phyloP scores from a whole-genome alignment of 1,139 yeast genomes.

The Suhomyces taliae region DNA sequence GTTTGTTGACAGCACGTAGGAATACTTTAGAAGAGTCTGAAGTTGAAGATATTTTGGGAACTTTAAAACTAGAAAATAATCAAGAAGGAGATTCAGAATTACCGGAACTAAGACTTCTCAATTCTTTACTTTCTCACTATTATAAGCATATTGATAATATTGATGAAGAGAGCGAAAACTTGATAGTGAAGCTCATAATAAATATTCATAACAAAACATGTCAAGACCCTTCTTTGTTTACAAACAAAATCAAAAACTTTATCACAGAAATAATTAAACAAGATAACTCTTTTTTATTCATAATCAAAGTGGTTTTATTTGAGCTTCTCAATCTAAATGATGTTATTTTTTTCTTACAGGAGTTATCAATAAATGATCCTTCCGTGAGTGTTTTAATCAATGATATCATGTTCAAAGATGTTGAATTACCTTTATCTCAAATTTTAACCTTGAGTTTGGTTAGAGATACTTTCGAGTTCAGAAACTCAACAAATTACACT shows the following conservation, averaged over 20 bases:
- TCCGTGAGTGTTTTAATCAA: conserved; percentile 9
- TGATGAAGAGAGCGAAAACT: conserved; percentile 10
- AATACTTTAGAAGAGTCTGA: conserved; percentile 19
- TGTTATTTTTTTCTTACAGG: conserved; percentile 8
- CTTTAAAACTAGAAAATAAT: neutral
- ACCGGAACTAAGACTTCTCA: conserved; percentile 1
- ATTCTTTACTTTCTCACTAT: conserved; percentile 2
- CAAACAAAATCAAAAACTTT: conserved; percentile 9
- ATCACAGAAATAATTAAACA: conserved; percentile 6
- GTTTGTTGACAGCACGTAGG: conserved; percentile 15
- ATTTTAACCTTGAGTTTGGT: conserved; percentile 16
- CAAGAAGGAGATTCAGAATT: neutral
- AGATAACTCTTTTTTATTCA: conserved; percentile 6
- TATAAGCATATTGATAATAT: neutral
- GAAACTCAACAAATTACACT: conserved; percentile 1
- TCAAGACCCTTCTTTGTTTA: conserved; percentile 12
- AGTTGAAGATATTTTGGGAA: conserved; percentile 16
- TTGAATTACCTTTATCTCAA: conserved; percentile 15
- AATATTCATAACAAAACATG: conserved; percentile 18
- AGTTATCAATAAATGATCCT: neutral
- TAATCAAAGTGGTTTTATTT: conserved; percentile 19
- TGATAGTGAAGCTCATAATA: conserved; percentile 14
- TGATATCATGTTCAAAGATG: conserved; percentile 18
- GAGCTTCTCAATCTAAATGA: conserved; percentile 21
- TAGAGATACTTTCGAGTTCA: conserved; percentile 13